Conservation (phyloP, 1,284 basidiomycete genomes). For the Termitomyces sp. region DNA sequence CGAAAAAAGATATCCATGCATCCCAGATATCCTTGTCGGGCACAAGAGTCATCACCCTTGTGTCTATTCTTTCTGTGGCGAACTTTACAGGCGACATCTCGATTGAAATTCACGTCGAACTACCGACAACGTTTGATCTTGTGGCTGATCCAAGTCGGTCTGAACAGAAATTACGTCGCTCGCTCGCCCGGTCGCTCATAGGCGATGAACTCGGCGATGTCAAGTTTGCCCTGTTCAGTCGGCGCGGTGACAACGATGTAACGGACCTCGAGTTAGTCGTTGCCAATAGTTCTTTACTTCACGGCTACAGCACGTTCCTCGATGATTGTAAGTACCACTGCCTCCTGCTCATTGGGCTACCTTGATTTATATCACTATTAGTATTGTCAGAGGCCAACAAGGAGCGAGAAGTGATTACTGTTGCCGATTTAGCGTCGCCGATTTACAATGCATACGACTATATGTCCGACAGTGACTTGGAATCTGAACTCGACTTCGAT, state of each 20-base stretch:
- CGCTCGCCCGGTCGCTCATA: not conserved
- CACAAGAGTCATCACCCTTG: not conserved
- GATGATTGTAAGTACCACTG: constrained; percentile 12
- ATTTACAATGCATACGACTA: constrained; percentile 15
- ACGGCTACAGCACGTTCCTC: constrained; percentile 13
- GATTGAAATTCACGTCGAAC: constrained; percentile 1
- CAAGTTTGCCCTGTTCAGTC: constrained; percentile 19
- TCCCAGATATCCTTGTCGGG: not conserved
- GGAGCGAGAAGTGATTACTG: not conserved
- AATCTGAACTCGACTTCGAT: not conserved
- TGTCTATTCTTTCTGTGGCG: not conserved
- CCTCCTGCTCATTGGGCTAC: not conserved
- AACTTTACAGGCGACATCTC: not conserved
- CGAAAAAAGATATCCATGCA: too few relatives aligned
- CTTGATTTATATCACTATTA: not conserved
- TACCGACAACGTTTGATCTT: constrained; percentile 1
- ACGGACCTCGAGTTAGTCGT: constrained; percentile 13
- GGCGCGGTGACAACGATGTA: not conserved
- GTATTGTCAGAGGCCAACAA: not conserved
- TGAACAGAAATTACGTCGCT: not conserved
- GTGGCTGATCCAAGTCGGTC: not conserved
- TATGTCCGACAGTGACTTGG: constrained; percentile 21
- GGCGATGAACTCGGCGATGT: constrained; percentile 13
- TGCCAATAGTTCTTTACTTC: constrained; percentile 12
- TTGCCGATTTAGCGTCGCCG: not conserved